These are phyloP conservation scores for Chalciporus piperatoides DNA, from an alignment of 1,284 basidiomycete genomes.

Conservation along the genomic window DNA sequence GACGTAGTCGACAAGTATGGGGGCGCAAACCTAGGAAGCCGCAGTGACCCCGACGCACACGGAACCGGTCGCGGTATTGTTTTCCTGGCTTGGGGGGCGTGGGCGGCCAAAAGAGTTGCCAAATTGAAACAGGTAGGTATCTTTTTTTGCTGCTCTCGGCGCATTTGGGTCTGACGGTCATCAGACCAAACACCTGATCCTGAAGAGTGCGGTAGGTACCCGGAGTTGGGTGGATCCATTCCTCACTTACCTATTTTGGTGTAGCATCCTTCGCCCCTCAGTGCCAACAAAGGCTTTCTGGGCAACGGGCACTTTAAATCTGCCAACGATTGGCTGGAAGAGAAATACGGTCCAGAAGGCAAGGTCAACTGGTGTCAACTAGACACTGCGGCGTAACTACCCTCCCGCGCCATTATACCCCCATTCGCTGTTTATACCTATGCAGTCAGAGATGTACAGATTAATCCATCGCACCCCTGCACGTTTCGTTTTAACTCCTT, in stretches of 20 bases:
- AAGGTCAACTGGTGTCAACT: constrained; percentile 76
- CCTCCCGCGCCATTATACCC: constrained; percentile 17
- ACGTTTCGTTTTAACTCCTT: constrained; percentile 7
- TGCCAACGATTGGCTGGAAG: constrained; percentile 80
- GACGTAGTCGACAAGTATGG: constrained; percentile 72
- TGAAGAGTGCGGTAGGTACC: constrained; percentile 68
- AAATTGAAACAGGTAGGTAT: constrained; percentile 70
- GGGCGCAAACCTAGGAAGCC: constrained; percentile 60
- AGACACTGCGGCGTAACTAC: constrained; percentile 23
- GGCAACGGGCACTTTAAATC: constrained; percentile 89
- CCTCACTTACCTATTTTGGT: constrained; percentile 20
- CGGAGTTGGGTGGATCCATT: constrained; percentile 19
- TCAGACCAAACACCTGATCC: constrained; percentile 82
- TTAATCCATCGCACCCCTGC: constrained; percentile 6
- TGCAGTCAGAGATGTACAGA: constrained; percentile 10
- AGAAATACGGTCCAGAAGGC: constrained; percentile 68
- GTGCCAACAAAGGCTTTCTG: constrained; percentile 81
- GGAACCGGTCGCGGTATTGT: constrained; percentile 72
- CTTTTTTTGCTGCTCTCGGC: constrained; percentile 12
- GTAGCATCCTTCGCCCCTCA: constrained; percentile 80
- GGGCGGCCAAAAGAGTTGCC: constrained; percentile 81
- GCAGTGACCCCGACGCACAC: constrained; percentile 38
- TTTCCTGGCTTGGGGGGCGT: constrained; percentile 89
- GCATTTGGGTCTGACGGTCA: constrained; percentile 22
- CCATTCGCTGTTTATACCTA: constrained; percentile 27